Conservation (phyloP, 306 rosid genomes). For the Vigna trinervia region DNA sequence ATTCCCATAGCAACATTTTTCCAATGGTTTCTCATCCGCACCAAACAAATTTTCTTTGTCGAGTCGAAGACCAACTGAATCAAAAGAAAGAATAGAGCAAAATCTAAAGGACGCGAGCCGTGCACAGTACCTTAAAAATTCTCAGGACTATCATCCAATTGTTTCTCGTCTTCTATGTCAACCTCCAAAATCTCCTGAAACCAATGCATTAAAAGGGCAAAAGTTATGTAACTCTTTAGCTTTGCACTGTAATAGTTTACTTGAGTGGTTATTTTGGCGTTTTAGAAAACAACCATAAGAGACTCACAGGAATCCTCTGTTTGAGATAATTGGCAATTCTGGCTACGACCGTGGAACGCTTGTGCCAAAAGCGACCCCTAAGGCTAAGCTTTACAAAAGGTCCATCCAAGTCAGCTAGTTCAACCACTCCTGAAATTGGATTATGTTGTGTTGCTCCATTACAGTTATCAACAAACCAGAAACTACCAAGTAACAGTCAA, state of each 20-base stretch:
- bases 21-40: conserved; percentile 23
- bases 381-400: conserved; percentile 89
- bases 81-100: neutral
- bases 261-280: neutral
- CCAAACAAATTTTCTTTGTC: neutral
- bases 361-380: conserved; percentile 95
- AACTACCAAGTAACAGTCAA: neutral
- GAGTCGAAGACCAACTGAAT: neutral
- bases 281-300: neutral
- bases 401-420: conserved; percentile 82
- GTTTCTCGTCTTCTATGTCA: conserved; percentile 88
- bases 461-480: neutral
- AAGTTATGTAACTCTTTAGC: neutral
- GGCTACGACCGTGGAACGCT: conserved; percentile 74
- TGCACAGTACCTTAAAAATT: conserved; percentile 59
- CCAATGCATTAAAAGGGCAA: neutral
- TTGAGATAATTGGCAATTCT: conserved; percentile 80
- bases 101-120: neutral
- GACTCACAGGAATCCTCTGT: conserved; percentile 89
- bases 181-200: conserved; percentile 94
- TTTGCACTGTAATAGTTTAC: neutral
- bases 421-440: conserved; percentile 62
- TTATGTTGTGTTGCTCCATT: neutral
- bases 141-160: conserved; percentile 92
- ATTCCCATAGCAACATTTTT: conserved; percentile 1